phyloP scores from a whole-genome alignment of 2,329 filamentous ascomycete species.

The Cercospora sp. region DNA sequence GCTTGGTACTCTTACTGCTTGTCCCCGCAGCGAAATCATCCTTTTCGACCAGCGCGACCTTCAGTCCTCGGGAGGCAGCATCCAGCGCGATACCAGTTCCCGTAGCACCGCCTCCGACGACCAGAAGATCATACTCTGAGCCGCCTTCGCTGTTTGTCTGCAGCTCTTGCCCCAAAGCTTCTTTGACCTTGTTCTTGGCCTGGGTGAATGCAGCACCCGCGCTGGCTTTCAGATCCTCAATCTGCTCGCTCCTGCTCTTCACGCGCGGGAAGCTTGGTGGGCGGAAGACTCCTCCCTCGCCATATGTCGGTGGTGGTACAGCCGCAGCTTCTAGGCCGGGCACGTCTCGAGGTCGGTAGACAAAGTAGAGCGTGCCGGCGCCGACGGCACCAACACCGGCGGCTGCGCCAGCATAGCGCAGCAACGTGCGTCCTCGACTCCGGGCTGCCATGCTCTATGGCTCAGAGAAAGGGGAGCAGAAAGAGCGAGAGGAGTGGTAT shows the following conservation, averaged over 20 bases:
- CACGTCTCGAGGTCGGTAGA: slow-evolving; percentile 70
- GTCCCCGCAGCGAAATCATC: slow-evolving; percentile 82
- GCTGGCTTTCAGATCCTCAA: slow-evolving; percentile 58
- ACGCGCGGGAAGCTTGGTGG: slow-evolving; percentile 66
- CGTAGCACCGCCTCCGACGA: slow-evolving; percentile 78
- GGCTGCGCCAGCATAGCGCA: slow-evolving; percentile 61
- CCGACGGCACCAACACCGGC: slow-evolving; percentile 56
- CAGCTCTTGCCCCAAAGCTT: slow-evolving; percentile 38
- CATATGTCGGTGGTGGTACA: slow-evolving; percentile 69
- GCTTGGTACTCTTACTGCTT: slow-evolving; percentile 83
- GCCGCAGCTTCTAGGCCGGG: slow-evolving; percentile 67
- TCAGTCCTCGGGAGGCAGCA: slow-evolving; percentile 74
- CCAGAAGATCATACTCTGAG: slow-evolving; percentile 69
- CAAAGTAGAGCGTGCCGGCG: slow-evolving; percentile 59
- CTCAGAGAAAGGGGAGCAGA: not conserved
- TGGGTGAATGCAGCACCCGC: slow-evolving; percentile 47
- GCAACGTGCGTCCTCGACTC: slow-evolving; percentile 38
- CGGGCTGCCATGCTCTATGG: slow-evolving; percentile 30
- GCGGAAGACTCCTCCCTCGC: slow-evolving; percentile 65
- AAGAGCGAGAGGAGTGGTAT: not conserved
- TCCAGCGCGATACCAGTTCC: slow-evolving; percentile 79
- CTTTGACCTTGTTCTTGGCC: slow-evolving; percentile 47
- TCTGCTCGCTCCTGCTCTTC: slow-evolving; percentile 64
- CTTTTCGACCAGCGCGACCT: slow-evolving; percentile 76
- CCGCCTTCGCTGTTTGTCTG: slow-evolving; percentile 29